These are phyloP conservation scores for Rhodofomes roseus DNA, from an alignment of 1,284 basidiomycete genomes.

Conservation along the genomic window DNA sequence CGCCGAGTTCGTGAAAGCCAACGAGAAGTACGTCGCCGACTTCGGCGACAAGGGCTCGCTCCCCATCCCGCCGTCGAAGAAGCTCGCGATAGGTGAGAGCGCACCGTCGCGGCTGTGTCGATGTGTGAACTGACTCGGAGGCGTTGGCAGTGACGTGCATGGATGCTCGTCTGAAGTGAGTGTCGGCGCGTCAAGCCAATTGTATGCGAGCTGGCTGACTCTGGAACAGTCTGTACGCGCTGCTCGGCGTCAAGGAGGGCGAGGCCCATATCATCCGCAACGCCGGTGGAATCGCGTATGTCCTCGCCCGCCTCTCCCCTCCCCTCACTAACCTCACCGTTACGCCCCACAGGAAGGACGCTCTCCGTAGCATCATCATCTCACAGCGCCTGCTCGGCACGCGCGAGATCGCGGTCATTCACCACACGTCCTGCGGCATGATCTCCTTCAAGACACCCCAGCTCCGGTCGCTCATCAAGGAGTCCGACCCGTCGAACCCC, in stretches of 20 bases:
- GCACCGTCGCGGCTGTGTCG: not conserved
- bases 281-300: constrained; percentile 60
- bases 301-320: constrained; percentile 8
- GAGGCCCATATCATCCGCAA: constrained; percentile 71
- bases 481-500: constrained; percentile 36
- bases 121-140: not conserved
- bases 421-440: constrained; percentile 71
- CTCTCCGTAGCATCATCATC: constrained; percentile 62
- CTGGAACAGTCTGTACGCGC: constrained; percentile 44
- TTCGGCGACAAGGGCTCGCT: constrained; percentile 44
- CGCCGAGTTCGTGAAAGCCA: constrained; percentile 33
- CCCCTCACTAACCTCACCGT: not conserved
- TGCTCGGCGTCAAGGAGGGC: constrained; percentile 59
- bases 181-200: not conserved
- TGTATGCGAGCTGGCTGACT: not conserved
- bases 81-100: constrained; percentile 39
- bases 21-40: constrained; percentile 38
- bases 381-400: constrained; percentile 68
- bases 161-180: constrained; percentile 57
- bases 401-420: constrained; percentile 61
- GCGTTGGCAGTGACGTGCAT: constrained; percentile 55
- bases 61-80: constrained; percentile 48
- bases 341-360: constrained; percentile 43
- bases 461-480: constrained; percentile 48
- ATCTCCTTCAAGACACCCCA: constrained; percentile 50